These are phyloP conservation scores for Zygosaccharomyces kombuchaensis DNA, from an alignment of 805 yeast species.

Conservation along the genomic window DNA sequence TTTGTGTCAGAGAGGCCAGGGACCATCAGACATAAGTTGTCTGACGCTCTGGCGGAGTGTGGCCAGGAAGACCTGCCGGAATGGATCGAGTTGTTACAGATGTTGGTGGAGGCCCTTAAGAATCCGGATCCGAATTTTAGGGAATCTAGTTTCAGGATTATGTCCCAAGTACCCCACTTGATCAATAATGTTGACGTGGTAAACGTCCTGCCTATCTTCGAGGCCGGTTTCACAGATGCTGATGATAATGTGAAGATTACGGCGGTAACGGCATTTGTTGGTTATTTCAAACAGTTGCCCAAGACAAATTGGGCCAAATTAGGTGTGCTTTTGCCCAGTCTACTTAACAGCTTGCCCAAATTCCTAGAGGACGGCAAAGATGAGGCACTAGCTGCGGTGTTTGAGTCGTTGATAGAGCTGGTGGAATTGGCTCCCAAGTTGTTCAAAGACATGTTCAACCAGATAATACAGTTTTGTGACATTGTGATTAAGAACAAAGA, in stretches of 20 bases:
- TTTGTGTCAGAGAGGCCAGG: constrained; percentile 65
- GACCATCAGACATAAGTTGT: constrained; percentile 80
- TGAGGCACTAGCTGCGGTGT: constrained; percentile 75
- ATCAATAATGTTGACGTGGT: constrained; percentile 55
- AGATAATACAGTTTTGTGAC: constrained; percentile 82
- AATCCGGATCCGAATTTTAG: constrained; percentile 60
- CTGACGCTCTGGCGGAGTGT: constrained; percentile 92
- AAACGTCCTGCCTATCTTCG: constrained; percentile 64
- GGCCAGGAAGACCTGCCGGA: constrained; percentile 60
- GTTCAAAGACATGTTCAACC: constrained; percentile 85
- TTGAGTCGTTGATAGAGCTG: constrained; percentile 83
- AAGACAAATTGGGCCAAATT: constrained; percentile 72
- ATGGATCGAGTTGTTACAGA: constrained; percentile 80
- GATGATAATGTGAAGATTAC: constrained; percentile 84
- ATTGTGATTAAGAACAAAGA: constrained; percentile 77
- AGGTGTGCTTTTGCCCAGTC: constrained; percentile 73
- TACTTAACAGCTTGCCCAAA: constrained; percentile 83
- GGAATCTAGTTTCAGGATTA: constrained; percentile 87
- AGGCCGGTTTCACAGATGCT: constrained; percentile 73
- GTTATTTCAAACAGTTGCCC: constrained; percentile 79
- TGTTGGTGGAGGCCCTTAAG: constrained; percentile 62
- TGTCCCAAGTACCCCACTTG: constrained; percentile 77
- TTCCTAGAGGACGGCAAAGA: constrained; percentile 76
- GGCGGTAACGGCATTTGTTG: constrained; percentile 87
- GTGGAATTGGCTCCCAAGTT: constrained; percentile 92